Evolutionary conservation across 2,329 filamentous ascomycete species (phyloP), one percentile per base, ranked within the genome.

Genomic region (Fusarium vanettenii): DNA sequence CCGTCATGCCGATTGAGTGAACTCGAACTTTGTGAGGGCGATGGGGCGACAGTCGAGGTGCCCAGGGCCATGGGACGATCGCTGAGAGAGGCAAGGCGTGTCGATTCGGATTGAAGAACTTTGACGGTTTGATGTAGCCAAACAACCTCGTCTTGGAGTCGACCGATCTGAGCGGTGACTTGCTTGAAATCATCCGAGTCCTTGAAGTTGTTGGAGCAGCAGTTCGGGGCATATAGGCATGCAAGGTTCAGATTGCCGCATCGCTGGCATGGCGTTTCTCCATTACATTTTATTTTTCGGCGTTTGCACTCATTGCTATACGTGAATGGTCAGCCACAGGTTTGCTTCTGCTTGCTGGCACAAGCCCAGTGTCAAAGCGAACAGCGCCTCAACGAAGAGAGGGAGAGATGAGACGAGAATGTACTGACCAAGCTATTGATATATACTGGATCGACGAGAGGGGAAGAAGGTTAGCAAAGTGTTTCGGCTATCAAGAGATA

Each of bases 181-280:
- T 92, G 89, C 79, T 92, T 94, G 86, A 95, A 98, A 81, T 98
- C 95, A 11, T 97, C 94, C 56, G 95, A 95, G 79, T 98, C 95
- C 82, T 96, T 97, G 88, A 98, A 95, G 82, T 90, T 95, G 85
- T 91, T 95, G 72, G 90, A 85, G 80, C 90, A 92, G 81, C 91
- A 92, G 78, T 92, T 92, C 16, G 90, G 88, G 7, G 91, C 87
- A 83, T 93, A 93, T 52, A 92, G 84, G 78, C 92, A 93, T 71
- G 88, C 83, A 20, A 93, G 86, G 76, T 90, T 91, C 81, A 93
- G 90, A 76, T 92, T 92, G 76, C 91, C 89, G 77, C 92, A 94
- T 66, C 92, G 87, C 69, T 91, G 88, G 74, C 92, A 94, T 1
- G 91, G 89, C 1, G 88, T 89, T 76, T 93, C 90, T 70, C 92